A percentile compares a stretch with the other conserved stretches of the same genome.
Evolutionary conservation across 805 yeast genomes (phyloP).

Genomic region (Yamadazyma phyllophila): DNA sequence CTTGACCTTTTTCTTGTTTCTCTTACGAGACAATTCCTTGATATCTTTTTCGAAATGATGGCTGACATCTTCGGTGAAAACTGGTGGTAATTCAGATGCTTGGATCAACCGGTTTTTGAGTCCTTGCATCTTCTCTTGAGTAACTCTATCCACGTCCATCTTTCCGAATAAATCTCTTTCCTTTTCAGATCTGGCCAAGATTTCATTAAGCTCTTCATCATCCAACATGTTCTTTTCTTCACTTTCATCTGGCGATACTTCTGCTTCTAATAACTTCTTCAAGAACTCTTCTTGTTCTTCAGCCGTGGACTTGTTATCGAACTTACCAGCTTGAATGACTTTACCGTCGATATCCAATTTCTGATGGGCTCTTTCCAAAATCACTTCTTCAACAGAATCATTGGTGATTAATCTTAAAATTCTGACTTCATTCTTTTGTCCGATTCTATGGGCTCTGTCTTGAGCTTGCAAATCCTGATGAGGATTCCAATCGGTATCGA

Average conservation of each 20-base stretch:
- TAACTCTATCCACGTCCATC: conserved; percentile 58
- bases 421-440: conserved; percentile 84
- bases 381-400: conserved; percentile 81
- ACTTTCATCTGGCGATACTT: conserved; percentile 51
- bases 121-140: conserved; percentile 31
- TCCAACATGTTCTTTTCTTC: conserved; percentile 58
- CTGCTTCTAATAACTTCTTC: conserved; percentile 69
- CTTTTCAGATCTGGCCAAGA: conserved; percentile 64
- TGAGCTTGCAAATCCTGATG: conserved; percentile 91
- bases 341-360: conserved; percentile 85
- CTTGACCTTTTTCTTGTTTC: conserved; percentile 78
- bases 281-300: conserved; percentile 84
- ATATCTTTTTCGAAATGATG: conserved; percentile 50
- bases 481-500: conserved; percentile 90
- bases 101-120: conserved; percentile 57
- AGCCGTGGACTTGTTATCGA: conserved; percentile 80
- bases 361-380: conserved; percentile 77
- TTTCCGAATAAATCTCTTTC: conserved; percentile 55
- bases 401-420: conserved; percentile 76
- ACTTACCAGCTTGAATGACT: conserved; percentile 89
- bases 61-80: conserved; percentile 67
- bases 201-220: conserved; percentile 70
- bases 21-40: conserved; percentile 54
- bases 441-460: conserved; percentile 88
- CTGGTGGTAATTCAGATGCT: conserved; percentile 71